Conservation (phyloP, 352 stramenopile genomes). For the Globisporangium ultimum region DNA sequence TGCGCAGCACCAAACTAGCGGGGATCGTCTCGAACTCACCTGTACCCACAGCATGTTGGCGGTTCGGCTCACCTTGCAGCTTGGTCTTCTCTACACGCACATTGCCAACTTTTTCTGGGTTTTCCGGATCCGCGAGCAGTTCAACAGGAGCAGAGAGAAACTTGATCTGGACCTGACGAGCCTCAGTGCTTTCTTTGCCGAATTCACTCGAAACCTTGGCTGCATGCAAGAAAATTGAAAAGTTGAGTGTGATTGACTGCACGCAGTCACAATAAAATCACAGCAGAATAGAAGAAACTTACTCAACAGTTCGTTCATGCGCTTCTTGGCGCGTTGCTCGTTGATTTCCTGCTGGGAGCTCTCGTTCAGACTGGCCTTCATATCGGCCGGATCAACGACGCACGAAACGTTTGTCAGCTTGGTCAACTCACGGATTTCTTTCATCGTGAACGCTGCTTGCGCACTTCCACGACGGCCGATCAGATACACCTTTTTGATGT, state of each 20-base stretch:
- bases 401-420: constrained; percentile 78
- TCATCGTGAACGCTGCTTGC: constrained; percentile 98
- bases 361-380: constrained; percentile 83
- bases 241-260: neutral
- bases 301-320: constrained; percentile 79
- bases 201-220: constrained; percentile 49
- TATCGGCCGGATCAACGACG: constrained; percentile 84
- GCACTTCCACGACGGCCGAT: constrained; percentile 92
- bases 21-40: constrained; percentile 84
- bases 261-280: neutral
- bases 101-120: constrained; percentile 44
- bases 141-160: constrained; percentile 89
- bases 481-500: constrained; percentile 87
- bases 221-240: constrained; percentile 1
- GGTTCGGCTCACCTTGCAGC: constrained; percentile 80
- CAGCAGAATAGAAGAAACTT: constrained; percentile 1
- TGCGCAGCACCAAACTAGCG: constrained; percentile 74
- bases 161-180: constrained; percentile 77
- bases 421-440: constrained; percentile 91
- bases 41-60: constrained; percentile 83
- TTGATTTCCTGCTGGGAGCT: constrained; percentile 88
- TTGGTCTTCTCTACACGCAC: constrained; percentile 88
- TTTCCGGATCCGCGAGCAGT: constrained; percentile 52
- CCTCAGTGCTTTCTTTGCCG: constrained; percentile 15
- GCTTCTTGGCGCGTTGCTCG: constrained; percentile 75